Conservation (phyloP, 2,329 filamentous ascomycete genomes). For the Penicillium glabrum region DNA sequence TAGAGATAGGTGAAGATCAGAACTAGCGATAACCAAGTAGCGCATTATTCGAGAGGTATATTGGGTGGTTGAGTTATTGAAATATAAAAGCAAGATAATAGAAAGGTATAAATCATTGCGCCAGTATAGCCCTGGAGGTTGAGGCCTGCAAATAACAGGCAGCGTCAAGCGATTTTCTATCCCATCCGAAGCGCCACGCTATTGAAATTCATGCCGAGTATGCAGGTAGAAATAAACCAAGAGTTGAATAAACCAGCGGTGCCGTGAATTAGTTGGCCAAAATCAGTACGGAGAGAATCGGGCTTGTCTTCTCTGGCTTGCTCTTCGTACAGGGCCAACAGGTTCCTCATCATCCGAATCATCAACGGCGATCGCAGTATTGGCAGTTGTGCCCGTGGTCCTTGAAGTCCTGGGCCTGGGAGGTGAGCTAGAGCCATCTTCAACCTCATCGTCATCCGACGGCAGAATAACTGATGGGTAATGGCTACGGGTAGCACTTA, state of each 20-base stretch:
- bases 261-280: neutral
- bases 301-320: conserved; percentile 15
- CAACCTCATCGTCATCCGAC: conserved; percentile 8
- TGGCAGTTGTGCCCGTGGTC: conserved; percentile 8
- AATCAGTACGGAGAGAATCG: conserved; percentile 23
- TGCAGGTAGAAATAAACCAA: neutral
- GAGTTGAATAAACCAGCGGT: neutral
- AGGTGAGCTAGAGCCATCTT: conserved; percentile 10
- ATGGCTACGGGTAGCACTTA: neutral
- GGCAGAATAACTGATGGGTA: neutral
- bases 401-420: conserved; percentile 4
- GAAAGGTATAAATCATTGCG: neutral
- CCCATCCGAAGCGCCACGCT: conserved; percentile 21
- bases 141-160: neutral
- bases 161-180: conserved; percentile 13
- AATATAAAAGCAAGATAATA: neutral
- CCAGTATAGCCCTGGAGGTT: neutral
- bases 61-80: neutral
- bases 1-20: neutral
- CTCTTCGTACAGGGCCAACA: conserved; percentile 22
- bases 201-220: conserved; percentile 6
- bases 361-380: conserved; percentile 21
- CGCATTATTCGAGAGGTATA: neutral
- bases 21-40: neutral
- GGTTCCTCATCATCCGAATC: conserved; percentile 26